Conservation (phyloP, 371 early-diverging fungal genomes). For the Syncephalastrum monosporum region DNA sequence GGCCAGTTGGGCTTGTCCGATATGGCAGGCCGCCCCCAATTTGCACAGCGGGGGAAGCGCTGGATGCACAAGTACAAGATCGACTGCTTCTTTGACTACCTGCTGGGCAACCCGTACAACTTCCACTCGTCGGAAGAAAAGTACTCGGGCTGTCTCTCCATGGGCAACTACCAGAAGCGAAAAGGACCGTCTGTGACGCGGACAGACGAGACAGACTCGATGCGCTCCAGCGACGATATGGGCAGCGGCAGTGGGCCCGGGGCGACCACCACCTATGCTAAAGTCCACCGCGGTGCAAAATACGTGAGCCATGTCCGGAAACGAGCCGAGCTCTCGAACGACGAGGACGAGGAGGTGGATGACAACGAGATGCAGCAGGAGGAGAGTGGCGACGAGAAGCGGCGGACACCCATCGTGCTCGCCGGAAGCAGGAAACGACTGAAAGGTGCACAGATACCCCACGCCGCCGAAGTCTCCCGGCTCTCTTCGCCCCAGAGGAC, state of each 20-base stretch:
- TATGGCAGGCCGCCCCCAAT: constrained; percentile 46
- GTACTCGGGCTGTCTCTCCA: constrained; percentile 39
- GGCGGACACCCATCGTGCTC: constrained; percentile 12
- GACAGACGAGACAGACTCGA: constrained; percentile 15
- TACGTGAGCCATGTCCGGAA: background rate
- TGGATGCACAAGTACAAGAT: constrained; percentile 55
- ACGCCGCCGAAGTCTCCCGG: background rate
- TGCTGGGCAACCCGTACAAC: constrained; percentile 40
- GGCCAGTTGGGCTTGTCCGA: constrained; percentile 45
- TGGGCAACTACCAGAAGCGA: constrained; percentile 48
- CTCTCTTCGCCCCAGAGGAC: background rate
- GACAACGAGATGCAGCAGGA: constrained; percentile 11
- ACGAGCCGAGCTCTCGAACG: background rate
- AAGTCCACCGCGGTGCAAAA: constrained; percentile 12
- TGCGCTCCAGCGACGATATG: constrained; percentile 11
- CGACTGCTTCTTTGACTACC: constrained; percentile 51
- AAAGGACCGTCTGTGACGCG: constrained; percentile 4
- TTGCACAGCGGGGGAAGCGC: constrained; percentile 49
- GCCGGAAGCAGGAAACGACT: constrained; percentile 17
- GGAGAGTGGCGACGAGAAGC: constrained; percentile 7
- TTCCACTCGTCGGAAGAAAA: constrained; percentile 33
- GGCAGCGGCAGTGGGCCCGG: background rate
- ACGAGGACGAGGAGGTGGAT: constrained; percentile 6
- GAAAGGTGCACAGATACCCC: constrained; percentile 5
- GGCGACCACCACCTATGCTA: background rate